Evolutionary conservation across 345 rosid species (phyloP), one percentile per base, ranked within the genome.

Genomic region (Sonneratia alba): DNA sequence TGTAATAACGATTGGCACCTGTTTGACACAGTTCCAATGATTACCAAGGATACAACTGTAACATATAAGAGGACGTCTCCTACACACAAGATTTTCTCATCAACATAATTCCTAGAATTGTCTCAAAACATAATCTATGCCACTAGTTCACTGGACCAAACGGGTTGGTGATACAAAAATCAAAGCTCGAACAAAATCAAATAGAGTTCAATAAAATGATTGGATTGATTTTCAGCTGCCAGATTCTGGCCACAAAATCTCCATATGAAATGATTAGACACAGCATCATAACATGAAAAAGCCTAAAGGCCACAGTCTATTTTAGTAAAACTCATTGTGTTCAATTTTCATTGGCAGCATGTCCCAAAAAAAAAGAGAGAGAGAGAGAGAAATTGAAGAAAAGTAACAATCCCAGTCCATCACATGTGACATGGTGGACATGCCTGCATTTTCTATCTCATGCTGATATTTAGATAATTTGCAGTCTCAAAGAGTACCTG

Each of bases 1-100:
- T 95, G 83, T 79, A 95, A 77, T 92, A 95, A n/a, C 90, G 84
- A 75, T 95, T 92, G 7, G 90, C 93, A 49, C 99, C 99, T 95
- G 89, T 65, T 80, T 77, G 67, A 16, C 36, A 66, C 6, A 37
- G 61, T 6, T 62, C 38, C 27, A 15, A 34, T 62, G 27, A n/a
- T 32, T 62, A 7, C 38, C 37, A 62, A 2, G 32, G 19, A 24
- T 11, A 62, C 21, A 0, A 12, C 38, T 24, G 27, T 14, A n/a
- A 24, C 1, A 62, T n/a, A 2, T 11, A 34, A 62, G 19, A 27
- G 37, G 37, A 34, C 19, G n/a, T 22, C 27, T 62, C 27, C 12
- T 27, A 12, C 2, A 34, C 5, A n/a, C 1, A 24, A 34, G 66
- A 62, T 12, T 62, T 32, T 14, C 38, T 34, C 18, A 13, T n/a